A percentile compares a stretch with the other conserved stretches of the same genome.
Conservation (phyloP, 352 stramenopile species). For the Thraustochytrium sp. region DNA sequence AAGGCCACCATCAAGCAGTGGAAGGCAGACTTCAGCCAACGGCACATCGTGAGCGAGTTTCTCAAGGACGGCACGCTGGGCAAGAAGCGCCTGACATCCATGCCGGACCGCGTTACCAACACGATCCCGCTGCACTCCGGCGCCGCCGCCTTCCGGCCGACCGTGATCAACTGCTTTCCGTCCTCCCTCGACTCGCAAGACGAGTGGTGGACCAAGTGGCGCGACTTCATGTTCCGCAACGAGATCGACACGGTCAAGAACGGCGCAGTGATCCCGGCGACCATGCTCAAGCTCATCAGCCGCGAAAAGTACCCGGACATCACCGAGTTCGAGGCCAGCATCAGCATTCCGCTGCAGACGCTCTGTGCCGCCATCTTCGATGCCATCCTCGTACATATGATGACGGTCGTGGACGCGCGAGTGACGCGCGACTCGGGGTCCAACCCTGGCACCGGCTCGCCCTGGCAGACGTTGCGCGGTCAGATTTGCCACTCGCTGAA, state of each 20-base stretch:
- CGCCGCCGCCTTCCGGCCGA: slow-evolving; percentile 58
- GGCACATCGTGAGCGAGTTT: slow-evolving; percentile 65
- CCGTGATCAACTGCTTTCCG: slow-evolving; percentile 71
- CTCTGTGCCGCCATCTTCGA: slow-evolving; percentile 73
- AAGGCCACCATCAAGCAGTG: slow-evolving; percentile 54
- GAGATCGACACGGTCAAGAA: slow-evolving; percentile 39
- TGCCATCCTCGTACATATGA: slow-evolving; percentile 71
- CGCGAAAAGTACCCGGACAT: slow-evolving; percentile 70
- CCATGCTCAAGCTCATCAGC: slow-evolving; percentile 65
- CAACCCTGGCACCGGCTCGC: slow-evolving; percentile 47
- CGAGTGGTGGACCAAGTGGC: slow-evolving; percentile 66
- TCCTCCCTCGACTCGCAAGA: slow-evolving; percentile 56
- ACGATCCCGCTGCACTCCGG: slow-evolving; percentile 60
- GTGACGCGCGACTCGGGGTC: background rate
- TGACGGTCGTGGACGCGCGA: slow-evolving; percentile 57
- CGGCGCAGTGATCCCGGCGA: slow-evolving; percentile 27
- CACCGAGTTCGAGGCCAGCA: slow-evolving; percentile 60
- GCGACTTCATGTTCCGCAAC: slow-evolving; percentile 65
- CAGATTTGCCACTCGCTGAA: slow-evolving; percentile 70
- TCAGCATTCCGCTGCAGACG: slow-evolving; percentile 68
- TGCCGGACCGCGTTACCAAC: slow-evolving; percentile 73
- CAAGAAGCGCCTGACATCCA: slow-evolving; percentile 65
- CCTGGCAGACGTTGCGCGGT: slow-evolving; percentile 64
- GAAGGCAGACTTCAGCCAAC: slow-evolving; percentile 62
- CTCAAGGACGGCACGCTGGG: slow-evolving; percentile 64